These are phyloP conservation scores for Cutaneotrichosporon dermatis DNA, from an alignment of 1,284 basidiomycete genomes.

Conservation along the genomic window DNA sequence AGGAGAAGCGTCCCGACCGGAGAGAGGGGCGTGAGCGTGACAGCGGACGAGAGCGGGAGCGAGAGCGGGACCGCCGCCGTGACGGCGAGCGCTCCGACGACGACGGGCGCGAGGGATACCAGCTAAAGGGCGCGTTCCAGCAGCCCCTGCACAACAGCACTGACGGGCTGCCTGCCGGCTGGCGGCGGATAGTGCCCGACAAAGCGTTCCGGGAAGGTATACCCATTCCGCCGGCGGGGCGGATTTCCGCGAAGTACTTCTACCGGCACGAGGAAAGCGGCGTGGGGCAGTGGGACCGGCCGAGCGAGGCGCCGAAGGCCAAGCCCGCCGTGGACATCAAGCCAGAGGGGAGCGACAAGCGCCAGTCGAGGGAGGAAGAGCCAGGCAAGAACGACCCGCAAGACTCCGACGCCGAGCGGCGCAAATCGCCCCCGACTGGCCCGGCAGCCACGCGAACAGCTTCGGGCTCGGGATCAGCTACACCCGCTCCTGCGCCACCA, in stretches of 20 bases:
- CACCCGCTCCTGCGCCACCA: too few species aligned
- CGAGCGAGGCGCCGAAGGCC: background rate
- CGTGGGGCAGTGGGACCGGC: background rate
- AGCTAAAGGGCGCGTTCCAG: background rate
- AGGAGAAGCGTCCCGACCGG: background rate
- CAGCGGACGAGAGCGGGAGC: background rate
- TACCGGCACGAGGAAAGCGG: background rate
- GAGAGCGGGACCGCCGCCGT: background rate
- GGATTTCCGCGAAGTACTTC: background rate
- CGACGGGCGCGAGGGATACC: background rate
- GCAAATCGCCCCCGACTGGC: background rate
- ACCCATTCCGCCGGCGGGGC: background rate
- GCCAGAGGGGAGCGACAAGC: background rate
- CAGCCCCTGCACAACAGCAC: constrained; percentile 1
- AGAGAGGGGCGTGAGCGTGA: background rate
- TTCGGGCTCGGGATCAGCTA: background rate
- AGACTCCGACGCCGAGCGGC: background rate
- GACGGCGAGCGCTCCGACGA: background rate
- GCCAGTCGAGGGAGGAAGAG: background rate
- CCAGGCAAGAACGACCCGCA: background rate
- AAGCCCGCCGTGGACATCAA: background rate
- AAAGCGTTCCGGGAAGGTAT: constrained; percentile 1
- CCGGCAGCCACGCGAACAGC: background rate
- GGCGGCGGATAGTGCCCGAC: background rate
- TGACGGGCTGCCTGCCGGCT: background rate